Evolutionary conservation across 345 rosid species (phyloP).

Genomic region (Eutrema japonicum): DNA sequence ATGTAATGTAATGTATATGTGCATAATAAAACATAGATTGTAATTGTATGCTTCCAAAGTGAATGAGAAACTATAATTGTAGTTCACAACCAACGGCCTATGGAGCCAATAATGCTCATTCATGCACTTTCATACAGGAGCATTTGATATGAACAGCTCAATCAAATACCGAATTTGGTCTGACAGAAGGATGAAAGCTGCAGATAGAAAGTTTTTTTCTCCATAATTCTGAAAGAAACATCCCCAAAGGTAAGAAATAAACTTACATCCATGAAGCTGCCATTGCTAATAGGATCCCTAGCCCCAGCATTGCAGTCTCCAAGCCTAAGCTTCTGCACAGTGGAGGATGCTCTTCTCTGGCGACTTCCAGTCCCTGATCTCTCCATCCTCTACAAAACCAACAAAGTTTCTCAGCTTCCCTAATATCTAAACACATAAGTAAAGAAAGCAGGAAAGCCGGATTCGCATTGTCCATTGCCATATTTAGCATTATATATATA

Average conservation of each 20-base stretch:
- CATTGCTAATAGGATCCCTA: conserved; percentile 75
- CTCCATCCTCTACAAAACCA: conserved; percentile 72
- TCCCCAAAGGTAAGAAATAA: conserved; percentile 5
- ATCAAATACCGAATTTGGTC: neutral
- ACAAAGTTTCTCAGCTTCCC: conserved; percentile 29
- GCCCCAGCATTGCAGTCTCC: conserved; percentile 57
- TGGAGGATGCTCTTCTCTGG: conserved; percentile 69
- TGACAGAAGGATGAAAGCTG: neutral
- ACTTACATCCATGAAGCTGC: conserved; percentile 90
- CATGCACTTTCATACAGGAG: conserved; percentile 5
- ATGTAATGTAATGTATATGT: neutral
- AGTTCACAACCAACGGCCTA: conserved; percentile 7
- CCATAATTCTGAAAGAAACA: conserved; percentile 1
- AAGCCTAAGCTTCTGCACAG: conserved; percentile 67
- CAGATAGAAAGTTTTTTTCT: neutral
- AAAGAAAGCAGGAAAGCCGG: neutral
- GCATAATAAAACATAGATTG: conserved; percentile 2
- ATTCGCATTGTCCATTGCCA: conserved; percentile 15
- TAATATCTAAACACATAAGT: neutral
- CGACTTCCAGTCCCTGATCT: conserved; percentile 80
- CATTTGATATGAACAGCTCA: conserved; percentile 6
- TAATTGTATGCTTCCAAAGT: conserved; percentile 21
- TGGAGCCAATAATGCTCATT: neutral
- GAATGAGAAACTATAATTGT: neutral
- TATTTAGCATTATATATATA: conserved; percentile 5